A percentile compares a stretch with the other conserved stretches of the same genome.
These are phyloP conservation scores for Dictyostelium discoideum DNA, from an alignment of 78 protist genomes.

Conservation along the genomic window DNA sequence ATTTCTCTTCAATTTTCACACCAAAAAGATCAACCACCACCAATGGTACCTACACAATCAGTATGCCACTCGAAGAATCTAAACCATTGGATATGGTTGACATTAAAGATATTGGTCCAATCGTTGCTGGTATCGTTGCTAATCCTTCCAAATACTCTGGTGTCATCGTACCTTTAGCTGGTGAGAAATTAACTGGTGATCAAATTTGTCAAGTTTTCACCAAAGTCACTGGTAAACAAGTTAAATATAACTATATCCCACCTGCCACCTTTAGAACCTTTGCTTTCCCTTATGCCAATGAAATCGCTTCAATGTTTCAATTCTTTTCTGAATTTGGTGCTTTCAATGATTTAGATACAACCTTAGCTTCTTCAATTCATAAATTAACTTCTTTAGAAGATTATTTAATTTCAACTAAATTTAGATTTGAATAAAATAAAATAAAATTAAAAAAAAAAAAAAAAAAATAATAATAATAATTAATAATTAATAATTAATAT, in stretches of 20 bases:
- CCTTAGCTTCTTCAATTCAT: neutral
- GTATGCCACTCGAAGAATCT: neutral
- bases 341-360: neutral
- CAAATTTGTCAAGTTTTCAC: constrained; percentile 12
- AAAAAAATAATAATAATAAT: neutral
- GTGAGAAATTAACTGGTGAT: neutral
- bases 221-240: constrained; percentile 9
- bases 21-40: neutral
- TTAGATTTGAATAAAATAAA: neutral
- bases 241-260: constrained; percentile 15
- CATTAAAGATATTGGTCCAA: constrained; percentile 24
- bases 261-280: neutral
- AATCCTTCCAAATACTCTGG: constrained; percentile 18
- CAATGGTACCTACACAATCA: constrained; percentile 5
- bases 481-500: neutral
- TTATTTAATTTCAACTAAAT: neutral
- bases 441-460: neutral
- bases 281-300: constrained; percentile 20
- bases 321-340: constrained; percentile 23
- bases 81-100: constrained; percentile 29
- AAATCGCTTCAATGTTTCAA: constrained; percentile 16
- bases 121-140: neutral
- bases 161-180: neutral
- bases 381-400: constrained; percentile 22
- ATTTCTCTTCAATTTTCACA: neutral